phyloP scores from a whole-genome alignment of 2,329 filamentous ascomycete species.

The Aspergillus calidoustus region DNA sequence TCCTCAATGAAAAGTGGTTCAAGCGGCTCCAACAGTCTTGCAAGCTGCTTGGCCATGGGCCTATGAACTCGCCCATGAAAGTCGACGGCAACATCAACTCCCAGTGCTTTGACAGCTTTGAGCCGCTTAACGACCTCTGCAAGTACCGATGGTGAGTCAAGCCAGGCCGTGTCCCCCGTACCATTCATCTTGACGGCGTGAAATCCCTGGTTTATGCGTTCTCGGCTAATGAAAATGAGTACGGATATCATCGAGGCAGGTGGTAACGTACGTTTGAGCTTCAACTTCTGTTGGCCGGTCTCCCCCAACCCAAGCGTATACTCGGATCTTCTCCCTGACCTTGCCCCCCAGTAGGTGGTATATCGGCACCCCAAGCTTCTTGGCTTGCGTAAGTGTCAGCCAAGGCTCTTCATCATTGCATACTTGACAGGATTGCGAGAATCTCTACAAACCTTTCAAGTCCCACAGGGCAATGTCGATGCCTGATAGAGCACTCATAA shows the following conservation, averaged over 20 bases:
- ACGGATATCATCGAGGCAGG: background rate
- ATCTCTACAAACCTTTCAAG: constrained; percentile 59
- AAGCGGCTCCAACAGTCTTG: constrained; percentile 68
- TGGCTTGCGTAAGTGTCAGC: constrained; percentile 17
- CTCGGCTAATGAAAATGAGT: no score
- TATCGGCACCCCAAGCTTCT: constrained; percentile 68
- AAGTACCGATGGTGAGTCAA: no score
- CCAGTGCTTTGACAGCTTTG: constrained; percentile 61
- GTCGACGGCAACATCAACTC: constrained; percentile 74
- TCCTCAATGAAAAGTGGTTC: constrained; percentile 76
- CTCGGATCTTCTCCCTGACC: constrained; percentile 68
- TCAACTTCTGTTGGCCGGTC: constrained; percentile 71
- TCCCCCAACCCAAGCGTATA: constrained; percentile 80
- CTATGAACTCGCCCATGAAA: constrained; percentile 79
- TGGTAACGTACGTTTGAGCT: constrained; percentile 47
- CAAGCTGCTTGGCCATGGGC: constrained; percentile 79
- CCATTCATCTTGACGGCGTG: no score
- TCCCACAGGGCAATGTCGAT: constrained; percentile 84
- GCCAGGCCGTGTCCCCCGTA: no score
- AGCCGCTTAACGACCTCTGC: no score
- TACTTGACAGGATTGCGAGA: no score
- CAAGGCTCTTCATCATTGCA: background rate
- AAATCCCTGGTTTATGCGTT: no score
- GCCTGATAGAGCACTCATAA: constrained; percentile 78
- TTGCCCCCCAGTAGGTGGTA: constrained; percentile 77